Base-by-base conservation (phyloP, 1,284 basidiomycete species). In the Lentinus polychrous region DNA sequence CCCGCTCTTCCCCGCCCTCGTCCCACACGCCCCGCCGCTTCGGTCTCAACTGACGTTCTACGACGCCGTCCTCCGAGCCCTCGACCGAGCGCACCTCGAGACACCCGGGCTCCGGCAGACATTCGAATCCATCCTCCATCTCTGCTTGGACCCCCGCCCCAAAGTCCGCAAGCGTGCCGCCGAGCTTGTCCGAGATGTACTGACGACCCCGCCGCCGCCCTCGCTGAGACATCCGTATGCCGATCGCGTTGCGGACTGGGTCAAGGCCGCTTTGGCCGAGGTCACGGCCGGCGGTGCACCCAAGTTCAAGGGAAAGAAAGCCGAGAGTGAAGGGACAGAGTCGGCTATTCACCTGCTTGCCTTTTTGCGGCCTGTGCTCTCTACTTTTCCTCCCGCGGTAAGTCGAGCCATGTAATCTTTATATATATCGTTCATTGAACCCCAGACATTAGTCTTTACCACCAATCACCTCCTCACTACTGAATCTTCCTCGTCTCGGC, bases 121-220 rank as follows among this genome's bases (percentile, higher is more conserved):
- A 1, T 93, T 90, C 67, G 82, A 83, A 31, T 82, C 83, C 18
- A 72, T 95, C 42, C 72, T 99, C 42, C 83, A 89, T 51, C 71
- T 98, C 44, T 86, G 83, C 57, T 73, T 93, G 44, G 95, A 99
- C 70, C 78, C 84, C 1, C 74, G 95, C 40, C 95, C 96, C 33
- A 98, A 99, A 71, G 92, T 99, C 42, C 82, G 96, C 49, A 94
- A 84, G 67, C 81, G 86, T 55, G 94, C 95, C 8, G 86, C 88
- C 49, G 93, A 97, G 57, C 79, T 91, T 18, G 77, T 99, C 36
- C 77, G 76, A 54, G 84, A 90, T 55, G 74, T 94, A 3, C 73
- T 94, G 23, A 71, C 75, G 4, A 75, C 76, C 11, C 91, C 93
- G 12, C 86, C 91, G 1, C 72, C 82, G 4, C 93, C 93, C 0